phyloP scores from a whole-genome alignment of 2,329 filamentous ascomycete species.

The Colletotrichum lentis region DNA sequence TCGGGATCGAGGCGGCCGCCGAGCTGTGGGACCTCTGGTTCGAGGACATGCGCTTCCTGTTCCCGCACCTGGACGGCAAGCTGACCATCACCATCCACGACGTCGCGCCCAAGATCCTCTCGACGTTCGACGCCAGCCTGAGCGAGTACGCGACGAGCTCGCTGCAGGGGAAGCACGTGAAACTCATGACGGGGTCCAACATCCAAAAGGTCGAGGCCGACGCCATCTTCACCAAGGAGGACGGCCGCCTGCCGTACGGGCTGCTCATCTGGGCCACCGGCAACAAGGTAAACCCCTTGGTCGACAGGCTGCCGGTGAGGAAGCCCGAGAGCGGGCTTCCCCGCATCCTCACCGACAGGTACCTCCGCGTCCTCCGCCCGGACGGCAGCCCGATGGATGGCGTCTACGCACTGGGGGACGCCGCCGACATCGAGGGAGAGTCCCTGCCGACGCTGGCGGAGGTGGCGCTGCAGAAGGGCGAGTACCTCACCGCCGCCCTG shows the following conservation, averaged over 20 bases:
- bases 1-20: conserved; percentile 96
- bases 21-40: conserved; percentile 99
- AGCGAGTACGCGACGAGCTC: conserved; percentile 80
- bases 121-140: conserved; percentile 97
- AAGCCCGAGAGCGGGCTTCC: conserved; percentile 15
- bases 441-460: conserved; percentile 29
- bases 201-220: conserved; percentile 60
- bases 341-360: conserved; percentile 28
- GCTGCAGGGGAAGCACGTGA: conserved; percentile 22
- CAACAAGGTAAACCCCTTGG: conserved; percentile 58
- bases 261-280: conserved; percentile 98
- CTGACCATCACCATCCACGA: conserved; percentile 98
- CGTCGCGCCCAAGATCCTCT: conserved; percentile 93
- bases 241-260: conserved; percentile 85
- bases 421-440: conserved; percentile 21
- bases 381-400: conserved; percentile 25
- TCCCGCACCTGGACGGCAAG: conserved; percentile 91
- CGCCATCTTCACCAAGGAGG: conserved; percentile 96
- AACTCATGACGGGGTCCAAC: conserved; percentile 18
- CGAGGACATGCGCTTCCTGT: conserved; percentile 96
- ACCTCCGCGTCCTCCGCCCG: conserved; percentile 13
- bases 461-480: conserved; percentile 32
- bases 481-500: conserved; percentile 15
- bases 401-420: conserved; percentile 27
- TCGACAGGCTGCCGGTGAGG: conserved; percentile 20